A percentile compares a stretch with the other conserved stretches of the same genome.
These are phyloP conservation scores for Gossypium davidsonii DNA, from an alignment of 441 rosid species.

Conservation along the genomic window DNA sequence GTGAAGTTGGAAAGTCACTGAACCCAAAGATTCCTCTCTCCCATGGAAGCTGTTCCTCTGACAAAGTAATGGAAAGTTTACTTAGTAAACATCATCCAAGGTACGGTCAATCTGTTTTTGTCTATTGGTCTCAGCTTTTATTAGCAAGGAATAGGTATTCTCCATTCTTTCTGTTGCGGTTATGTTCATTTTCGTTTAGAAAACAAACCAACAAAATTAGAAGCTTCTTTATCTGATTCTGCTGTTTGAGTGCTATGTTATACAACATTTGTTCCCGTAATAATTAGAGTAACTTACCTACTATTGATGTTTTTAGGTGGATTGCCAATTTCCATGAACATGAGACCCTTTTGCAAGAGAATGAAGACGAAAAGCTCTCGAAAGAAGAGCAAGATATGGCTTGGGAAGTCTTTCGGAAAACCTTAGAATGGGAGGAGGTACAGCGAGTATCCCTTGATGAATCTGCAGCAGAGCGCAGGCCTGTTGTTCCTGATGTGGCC, in stretches of 20 bases:
- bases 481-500: slow-evolving; percentile 18
- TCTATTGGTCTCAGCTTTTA: not conserved
- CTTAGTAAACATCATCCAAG: slow-evolving; percentile 73
- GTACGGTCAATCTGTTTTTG: slow-evolving; percentile 27
- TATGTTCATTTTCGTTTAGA: not conserved
- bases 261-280: not conserved
- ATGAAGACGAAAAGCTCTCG: slow-evolving; percentile 89
- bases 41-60: slow-evolving; percentile 66
- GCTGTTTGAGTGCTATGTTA: not conserved
- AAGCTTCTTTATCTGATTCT: slow-evolving; percentile 6
- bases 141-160: not conserved
- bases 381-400: slow-evolving; percentile 99
- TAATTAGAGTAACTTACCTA: not conserved
- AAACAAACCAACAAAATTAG: not conserved
- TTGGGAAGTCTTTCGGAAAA: slow-evolving; percentile 82
- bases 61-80: slow-evolving; percentile 81
- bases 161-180: not conserved
- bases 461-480: slow-evolving; percentile 36
- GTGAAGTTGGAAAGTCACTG: slow-evolving; percentile 34
- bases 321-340: slow-evolving; percentile 93
- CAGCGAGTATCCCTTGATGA: slow-evolving; percentile 63
- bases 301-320: slow-evolving; percentile 52
- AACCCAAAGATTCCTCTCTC: slow-evolving; percentile 49
- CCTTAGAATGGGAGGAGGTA: slow-evolving; percentile 91
- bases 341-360: slow-evolving; percentile 96